Conservation (phyloP, 2,329 filamentous ascomycete genomes). For the Helicocarpus griseus region DNA sequence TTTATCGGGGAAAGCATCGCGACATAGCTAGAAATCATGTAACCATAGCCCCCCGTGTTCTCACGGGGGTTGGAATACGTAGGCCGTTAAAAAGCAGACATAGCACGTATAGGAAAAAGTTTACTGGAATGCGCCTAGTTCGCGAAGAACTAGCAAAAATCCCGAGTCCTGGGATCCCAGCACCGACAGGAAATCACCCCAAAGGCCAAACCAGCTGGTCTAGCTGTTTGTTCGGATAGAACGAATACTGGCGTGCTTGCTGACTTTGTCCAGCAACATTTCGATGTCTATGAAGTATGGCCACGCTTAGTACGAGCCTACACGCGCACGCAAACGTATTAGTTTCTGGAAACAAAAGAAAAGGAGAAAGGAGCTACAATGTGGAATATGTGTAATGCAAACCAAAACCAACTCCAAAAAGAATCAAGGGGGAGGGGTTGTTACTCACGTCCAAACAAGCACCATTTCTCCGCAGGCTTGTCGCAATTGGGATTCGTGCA, state of each 20-base stretch:
- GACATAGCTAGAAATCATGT: not conserved
- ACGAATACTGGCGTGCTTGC: not conserved
- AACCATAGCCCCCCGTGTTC: too few relatives aligned
- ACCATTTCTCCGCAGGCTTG: constrained; percentile 69
- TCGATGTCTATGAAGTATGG: not conserved
- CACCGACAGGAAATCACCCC: not conserved
- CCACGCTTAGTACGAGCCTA: constrained; percentile 16
- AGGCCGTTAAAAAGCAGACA: not conserved
- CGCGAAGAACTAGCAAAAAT: not conserved
- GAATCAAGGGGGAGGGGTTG: not conserved
- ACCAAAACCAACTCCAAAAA: too few relatives aligned
- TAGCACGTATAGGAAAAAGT: not conserved
- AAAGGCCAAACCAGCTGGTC: not conserved
- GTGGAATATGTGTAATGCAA: not conserved
- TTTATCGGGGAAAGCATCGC: not conserved
- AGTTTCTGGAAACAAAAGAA: not conserved
- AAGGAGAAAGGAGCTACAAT: not conserved
- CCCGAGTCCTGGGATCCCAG: too few relatives aligned
- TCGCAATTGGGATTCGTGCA: constrained; percentile 85
- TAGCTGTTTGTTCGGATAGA: not conserved
- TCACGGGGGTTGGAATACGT: not conserved
- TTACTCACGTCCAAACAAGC: constrained; percentile 63
- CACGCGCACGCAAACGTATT: not conserved
- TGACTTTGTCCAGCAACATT: not conserved
- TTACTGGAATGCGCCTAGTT: too few relatives aligned